Conservation (phyloP, 2,329 filamentous ascomycete species). For the Stemphylium vesicarium region DNA sequence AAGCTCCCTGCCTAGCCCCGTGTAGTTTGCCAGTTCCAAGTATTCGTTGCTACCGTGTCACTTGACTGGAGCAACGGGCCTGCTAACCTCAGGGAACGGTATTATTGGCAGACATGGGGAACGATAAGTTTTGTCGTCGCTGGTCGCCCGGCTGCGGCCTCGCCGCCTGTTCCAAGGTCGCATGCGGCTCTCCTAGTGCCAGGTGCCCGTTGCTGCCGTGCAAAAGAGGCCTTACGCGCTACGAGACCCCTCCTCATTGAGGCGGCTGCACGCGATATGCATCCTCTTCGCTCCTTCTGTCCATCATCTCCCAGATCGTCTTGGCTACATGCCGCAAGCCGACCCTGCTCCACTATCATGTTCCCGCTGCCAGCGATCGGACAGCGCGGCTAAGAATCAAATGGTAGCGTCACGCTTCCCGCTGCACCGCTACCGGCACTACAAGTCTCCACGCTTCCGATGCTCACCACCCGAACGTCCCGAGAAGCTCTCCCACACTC, state of each 20-base stretch:
- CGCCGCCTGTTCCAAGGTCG: not conserved
- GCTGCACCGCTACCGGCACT: slow-evolving; percentile 1
- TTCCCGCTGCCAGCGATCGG: slow-evolving; percentile 7
- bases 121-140: not conserved
- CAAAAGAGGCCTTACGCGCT: slow-evolving; percentile 7
- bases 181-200: slow-evolving; percentile 14
- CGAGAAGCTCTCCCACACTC: slow-evolving; percentile 5
- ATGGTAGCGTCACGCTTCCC: not conserved
- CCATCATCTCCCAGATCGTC: slow-evolving; percentile 22
- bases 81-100: not conserved
- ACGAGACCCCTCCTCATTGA: slow-evolving; percentile 10
- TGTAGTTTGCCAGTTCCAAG: slow-evolving; percentile 12
- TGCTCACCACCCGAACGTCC: slow-evolving; percentile 5
- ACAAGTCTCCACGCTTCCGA: not conserved
- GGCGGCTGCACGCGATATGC: slow-evolving; percentile 28
- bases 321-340: slow-evolving; percentile 33
- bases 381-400: slow-evolving; percentile 22
- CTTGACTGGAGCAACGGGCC: not conserved
- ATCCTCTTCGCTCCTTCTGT: slow-evolving; percentile 11
- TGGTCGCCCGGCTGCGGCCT: not conserved
- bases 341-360: slow-evolving; percentile 21
- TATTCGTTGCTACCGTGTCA: slow-evolving; percentile 5
- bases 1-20: slow-evolving; percentile 8
- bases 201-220: slow-evolving; percentile 12
- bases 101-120: not conserved